Evolutionary conservation across 2,329 filamentous ascomycete species (phyloP), one percentile per base, ranked within the genome.

Genomic region (Biscogniauxia marginata): DNA sequence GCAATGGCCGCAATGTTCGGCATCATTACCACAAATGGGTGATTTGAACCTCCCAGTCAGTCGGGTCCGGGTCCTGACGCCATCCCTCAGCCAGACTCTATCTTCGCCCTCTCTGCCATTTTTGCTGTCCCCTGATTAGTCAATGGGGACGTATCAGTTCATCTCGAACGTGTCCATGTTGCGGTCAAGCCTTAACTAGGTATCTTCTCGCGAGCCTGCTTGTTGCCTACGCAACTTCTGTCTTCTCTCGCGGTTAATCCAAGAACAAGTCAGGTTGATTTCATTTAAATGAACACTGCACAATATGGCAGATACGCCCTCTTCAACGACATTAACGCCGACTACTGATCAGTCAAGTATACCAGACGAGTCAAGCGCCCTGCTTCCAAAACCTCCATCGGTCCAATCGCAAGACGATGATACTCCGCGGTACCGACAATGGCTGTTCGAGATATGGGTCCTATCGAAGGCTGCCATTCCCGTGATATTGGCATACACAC

Each of bases 401-500:
- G 44, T 16, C 19, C 19, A 22, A 45, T 22, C 30, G 16, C 44
- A 53, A 34, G 8, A 20, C 8, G 18, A n/a, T 18, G 7, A 16
- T 22, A 9, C 30, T 16, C 51, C 34, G 22, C 45, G 50, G 21
- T 64, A 63, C 49, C 51, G 59, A 22, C 55, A 64, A 66, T 80
- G 76, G 76, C 62, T 80, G 3, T 57, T 68, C 21, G 90, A 95
- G 70, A 85, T 90, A 63, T 82, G 83, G 76, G 74, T 90, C 6
- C 75, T 95, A 1, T 73, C 89, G 39, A 86, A 83, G 64, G 84
- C 84, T 21, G 90, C 90, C 0, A 71, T 91, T 0, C 90, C 91
- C 0, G 88, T 96, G 3, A 92, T 96, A 58, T 69, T 96, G 39
- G 91, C 91, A 57, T 96, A 96, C 72, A 88, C 88, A 7, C 79